Conservation (phyloP, 2,329 filamentous ascomycete genomes). For the Alternaria sp. region DNA sequence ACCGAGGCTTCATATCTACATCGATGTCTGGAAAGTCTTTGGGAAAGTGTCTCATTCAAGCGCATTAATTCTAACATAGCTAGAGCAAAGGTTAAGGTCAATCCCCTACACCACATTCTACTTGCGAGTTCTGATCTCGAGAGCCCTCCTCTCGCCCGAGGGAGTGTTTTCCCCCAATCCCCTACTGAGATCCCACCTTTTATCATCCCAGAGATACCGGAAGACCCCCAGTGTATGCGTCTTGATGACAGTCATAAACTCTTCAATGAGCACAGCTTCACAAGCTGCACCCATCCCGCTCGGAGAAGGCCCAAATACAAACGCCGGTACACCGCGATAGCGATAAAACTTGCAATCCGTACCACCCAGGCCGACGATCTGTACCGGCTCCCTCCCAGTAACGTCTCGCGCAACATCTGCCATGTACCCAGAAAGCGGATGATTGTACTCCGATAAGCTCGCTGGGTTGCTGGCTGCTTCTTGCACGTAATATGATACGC, state of each 20-base stretch:
- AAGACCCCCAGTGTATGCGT: neutral
- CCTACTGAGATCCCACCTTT: neutral
- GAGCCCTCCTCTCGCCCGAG: neutral
- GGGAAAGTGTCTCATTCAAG: neutral
- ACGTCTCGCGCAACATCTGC: neutral
- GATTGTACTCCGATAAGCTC: neutral
- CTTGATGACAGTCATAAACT: neutral
- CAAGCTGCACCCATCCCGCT: conserved; percentile 28
- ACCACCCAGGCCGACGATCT: conserved; percentile 29
- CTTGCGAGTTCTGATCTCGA: neutral
- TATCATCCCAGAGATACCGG: neutral
- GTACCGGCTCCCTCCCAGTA: neutral
- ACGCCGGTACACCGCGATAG: conserved; percentile 47
- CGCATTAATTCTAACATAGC: neutral
- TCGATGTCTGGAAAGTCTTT: neutral
- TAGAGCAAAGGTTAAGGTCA: neutral
- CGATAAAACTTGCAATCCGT: conserved; percentile 53
- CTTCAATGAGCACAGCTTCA: conserved; percentile 3
- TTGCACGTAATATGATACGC: neutral
- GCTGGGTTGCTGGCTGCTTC: neutral
- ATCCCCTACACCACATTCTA: neutral
- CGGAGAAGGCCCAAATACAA: conserved; percentile 46
- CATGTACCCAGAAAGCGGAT: neutral
- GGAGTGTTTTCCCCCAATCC: neutral
- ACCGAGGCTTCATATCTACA: neutral